A percentile compares a stretch with the other conserved stretches of the same genome.
Conservation (phyloP, 371 early-diverging fungal genomes). For the Fennellomyces sp. region DNA sequence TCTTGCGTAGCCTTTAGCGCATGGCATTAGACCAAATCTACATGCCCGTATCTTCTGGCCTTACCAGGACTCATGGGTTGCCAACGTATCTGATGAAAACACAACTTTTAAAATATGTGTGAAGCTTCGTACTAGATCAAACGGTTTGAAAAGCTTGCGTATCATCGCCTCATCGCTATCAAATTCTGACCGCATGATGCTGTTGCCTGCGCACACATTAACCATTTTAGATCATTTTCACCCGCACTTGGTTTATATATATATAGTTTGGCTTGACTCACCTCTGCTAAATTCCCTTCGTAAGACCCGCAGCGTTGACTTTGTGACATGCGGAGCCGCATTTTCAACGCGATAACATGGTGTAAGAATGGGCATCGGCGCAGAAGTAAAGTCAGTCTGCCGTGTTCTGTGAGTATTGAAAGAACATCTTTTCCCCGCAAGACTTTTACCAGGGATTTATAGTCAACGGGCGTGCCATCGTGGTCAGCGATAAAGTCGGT, state of each 20-base stretch:
- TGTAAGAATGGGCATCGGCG: slow-evolving; percentile 43
- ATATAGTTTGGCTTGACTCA: slow-evolving; percentile 3
- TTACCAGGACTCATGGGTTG: slow-evolving; percentile 1
- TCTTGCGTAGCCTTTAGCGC: slow-evolving; percentile 31
- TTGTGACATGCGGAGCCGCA: slow-evolving; percentile 33
- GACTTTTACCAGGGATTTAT: slow-evolving; percentile 16
- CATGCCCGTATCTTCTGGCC: not conserved
- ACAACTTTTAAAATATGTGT: not conserved
- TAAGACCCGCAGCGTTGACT: slow-evolving; percentile 28
- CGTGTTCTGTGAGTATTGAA: not conserved
- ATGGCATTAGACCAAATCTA: not conserved
- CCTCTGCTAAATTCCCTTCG: slow-evolving; percentile 39
- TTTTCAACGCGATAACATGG: slow-evolving; percentile 42
- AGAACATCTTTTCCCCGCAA: not conserved
- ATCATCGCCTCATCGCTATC: not conserved
- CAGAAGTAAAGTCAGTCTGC: slow-evolving; percentile 28
- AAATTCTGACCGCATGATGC: not conserved
- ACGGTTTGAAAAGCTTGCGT: not conserved
- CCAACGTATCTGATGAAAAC: not conserved
- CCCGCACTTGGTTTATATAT: too few relatives aligned
- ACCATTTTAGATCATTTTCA: not conserved
- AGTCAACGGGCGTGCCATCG: slow-evolving; percentile 13
- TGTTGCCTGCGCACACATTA: not conserved
- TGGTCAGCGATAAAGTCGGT: slow-evolving; percentile 28
- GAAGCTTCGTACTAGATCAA: not conserved